These are phyloP conservation scores for Plasmopara viticola DNA, from an alignment of 352 stramenopile species.

Conservation along the genomic window DNA sequence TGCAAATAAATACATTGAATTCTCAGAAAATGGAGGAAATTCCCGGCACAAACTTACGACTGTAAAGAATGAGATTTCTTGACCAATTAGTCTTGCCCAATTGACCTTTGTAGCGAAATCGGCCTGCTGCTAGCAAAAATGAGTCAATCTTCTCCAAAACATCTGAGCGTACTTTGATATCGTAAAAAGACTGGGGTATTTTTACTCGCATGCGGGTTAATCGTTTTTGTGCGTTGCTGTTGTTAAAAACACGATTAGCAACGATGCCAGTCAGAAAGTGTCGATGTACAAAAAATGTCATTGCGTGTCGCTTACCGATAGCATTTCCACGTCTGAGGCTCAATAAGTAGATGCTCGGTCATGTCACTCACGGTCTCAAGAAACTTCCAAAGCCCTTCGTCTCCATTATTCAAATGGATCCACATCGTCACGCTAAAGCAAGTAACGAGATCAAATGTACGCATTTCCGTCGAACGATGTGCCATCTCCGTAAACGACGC, in stretches of 20 bases:
- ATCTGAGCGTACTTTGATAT: constrained; percentile 53
- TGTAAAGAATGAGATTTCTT: constrained; percentile 65
- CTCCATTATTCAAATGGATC: constrained; percentile 83
- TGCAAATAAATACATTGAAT: neutral
- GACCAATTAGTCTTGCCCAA: constrained; percentile 83
- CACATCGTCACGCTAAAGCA: constrained; percentile 86
- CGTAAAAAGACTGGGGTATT: constrained; percentile 49
- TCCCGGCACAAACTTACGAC: constrained; percentile 38
- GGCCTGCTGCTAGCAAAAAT: constrained; percentile 48
- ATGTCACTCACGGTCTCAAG: constrained; percentile 54
- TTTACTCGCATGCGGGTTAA: constrained; percentile 45
- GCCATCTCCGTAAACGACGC: constrained; percentile 35
- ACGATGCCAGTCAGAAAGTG: neutral
- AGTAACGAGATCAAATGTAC: constrained; percentile 67
- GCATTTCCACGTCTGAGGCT: constrained; percentile 82
- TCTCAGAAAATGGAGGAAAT: constrained; percentile 32
- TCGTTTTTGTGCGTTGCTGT: constrained; percentile 63
- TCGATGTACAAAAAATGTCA: neutral
- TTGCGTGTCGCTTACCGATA: constrained; percentile 47
- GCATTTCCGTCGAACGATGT: constrained; percentile 25
- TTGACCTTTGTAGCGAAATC: constrained; percentile 53
- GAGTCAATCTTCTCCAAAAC: constrained; percentile 61
- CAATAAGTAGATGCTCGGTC: constrained; percentile 66
- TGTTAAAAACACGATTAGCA: constrained; percentile 1
- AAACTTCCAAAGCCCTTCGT: constrained; percentile 72